Evolutionary conservation across 371 early-diverging fungal species (phyloP).

Genomic region (Apophysomyces trapeziformis): DNA sequence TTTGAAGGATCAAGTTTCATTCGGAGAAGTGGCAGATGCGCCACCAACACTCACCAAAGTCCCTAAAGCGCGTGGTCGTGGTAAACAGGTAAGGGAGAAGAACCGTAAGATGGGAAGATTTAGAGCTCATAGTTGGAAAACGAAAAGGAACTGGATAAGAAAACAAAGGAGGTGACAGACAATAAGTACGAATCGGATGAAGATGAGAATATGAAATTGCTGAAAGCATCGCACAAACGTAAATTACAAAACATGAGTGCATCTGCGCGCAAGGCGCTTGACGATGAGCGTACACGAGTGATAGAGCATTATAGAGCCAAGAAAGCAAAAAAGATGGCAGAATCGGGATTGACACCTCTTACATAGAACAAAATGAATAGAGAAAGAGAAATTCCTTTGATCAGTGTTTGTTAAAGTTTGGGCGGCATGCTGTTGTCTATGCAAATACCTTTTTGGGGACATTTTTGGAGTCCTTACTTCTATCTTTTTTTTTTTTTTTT

Average conservation of each 20-base stretch:
- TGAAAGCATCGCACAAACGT: constrained; percentile 53
- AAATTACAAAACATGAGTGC: constrained; percentile 51
- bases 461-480: background rate
- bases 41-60: constrained; percentile 54
- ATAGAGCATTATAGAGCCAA: constrained; percentile 53
- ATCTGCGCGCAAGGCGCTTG: constrained; percentile 42
- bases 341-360: constrained; percentile 33
- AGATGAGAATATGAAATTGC: constrained; percentile 51
- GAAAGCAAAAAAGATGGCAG: constrained; percentile 49
- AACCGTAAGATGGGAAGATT: background rate
- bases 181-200: constrained; percentile 45
- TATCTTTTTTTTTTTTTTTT: no score
- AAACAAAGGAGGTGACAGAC: constrained; percentile 22
- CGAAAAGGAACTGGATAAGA: constrained; percentile 24
- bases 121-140: background rate
- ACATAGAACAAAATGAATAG: constrained; percentile 16
- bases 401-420: constrained; percentile 4
- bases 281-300: constrained; percentile 47
- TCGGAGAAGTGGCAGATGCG: constrained; percentile 64
- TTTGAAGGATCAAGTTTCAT: constrained; percentile 56
- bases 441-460: constrained; percentile 4
- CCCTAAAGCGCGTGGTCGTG: constrained; percentile 54
- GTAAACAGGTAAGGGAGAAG: constrained; percentile 32
- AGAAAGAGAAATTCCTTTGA: constrained; percentile 14
- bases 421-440: constrained; percentile 10